Evolutionary conservation across 2,329 filamentous ascomycete species (phyloP), one percentile per base, ranked within the genome.

Genomic region (Blastomyces emzantsi): DNA sequence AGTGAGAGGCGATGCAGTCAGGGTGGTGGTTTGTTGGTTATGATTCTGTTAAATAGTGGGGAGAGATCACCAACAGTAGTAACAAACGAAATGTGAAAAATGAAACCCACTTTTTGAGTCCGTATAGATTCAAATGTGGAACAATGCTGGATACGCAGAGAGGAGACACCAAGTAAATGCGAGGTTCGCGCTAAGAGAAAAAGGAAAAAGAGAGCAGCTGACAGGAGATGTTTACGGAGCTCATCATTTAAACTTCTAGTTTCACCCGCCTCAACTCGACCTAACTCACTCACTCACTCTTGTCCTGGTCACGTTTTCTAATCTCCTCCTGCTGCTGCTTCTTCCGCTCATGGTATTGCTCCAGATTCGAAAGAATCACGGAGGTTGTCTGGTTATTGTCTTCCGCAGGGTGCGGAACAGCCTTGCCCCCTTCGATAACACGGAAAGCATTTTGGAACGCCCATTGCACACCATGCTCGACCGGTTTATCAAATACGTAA

Each of bases 381-480:
- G 66, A 60, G 8, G 62, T 52, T 22, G 49, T 56, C 45, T 54
- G 60, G 25, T 47, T 47, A 22, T 59, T 41, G 19, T 59, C 43
- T 70, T 68, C 55, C 9, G 22, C 36, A 36, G 67, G 63, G 6
- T 61, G 64, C 61, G 62, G 52, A 64, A 87, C 83, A 19, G 84
- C 84, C 56, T 80, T 76, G 60, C 82, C 80, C 0, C 85, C 92
- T 3, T 90, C 92, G 64, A 91, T 83, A 0, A 83, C 74, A 72
- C 87, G 83, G 72, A 97, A 94, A 0, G 83, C 89, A 70, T 87
- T 90, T 71, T 96, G 90, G 79, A 97, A 97, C 2, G 83, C 75
- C 88, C 88, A 97, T 72, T 97, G 92, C 0, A 96, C 90, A 0
- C 90, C 91, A 66, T 91, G 84, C 77, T 97, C 94, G 7, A 99